Conservation (phyloP, 2,329 filamentous ascomycete genomes). For the Aspergillus hiratsukae region DNA sequence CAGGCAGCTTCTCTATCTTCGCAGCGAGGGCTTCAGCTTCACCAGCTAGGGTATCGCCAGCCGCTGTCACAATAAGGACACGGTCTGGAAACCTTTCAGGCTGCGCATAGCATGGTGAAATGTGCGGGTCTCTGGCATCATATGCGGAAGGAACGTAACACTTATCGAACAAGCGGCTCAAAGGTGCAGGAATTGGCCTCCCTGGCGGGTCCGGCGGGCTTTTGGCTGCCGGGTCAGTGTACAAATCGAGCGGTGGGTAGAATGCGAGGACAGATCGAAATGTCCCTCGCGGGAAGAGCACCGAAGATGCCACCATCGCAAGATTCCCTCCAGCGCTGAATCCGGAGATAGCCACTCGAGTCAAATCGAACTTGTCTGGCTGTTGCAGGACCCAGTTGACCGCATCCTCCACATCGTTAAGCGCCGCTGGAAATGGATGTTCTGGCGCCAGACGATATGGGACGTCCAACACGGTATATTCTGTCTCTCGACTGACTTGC, state of each 20-base stretch:
- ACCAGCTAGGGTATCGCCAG: constrained; percentile 24
- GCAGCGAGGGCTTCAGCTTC: constrained; percentile 29
- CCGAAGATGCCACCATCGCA: constrained; percentile 29
- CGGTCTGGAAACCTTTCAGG: constrained; percentile 24
- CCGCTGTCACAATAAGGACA: constrained; percentile 28
- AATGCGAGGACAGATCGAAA: constrained; percentile 32
- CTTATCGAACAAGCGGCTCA: constrained; percentile 25
- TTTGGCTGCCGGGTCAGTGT: constrained; percentile 15
- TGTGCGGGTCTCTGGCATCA: constrained; percentile 27
- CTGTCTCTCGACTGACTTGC: constrained; percentile 19
- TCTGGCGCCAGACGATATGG: constrained; percentile 40
- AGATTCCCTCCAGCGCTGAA: constrained; percentile 44
- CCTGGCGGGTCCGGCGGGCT: constrained; percentile 18
- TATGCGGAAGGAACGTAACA: constrained; percentile 25
- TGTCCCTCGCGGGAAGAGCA: constrained; percentile 25
- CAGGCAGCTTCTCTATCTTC: constrained; percentile 18
- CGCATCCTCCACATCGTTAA: constrained; percentile 39
- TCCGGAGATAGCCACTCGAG: constrained; percentile 34
- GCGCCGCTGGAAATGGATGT: constrained; percentile 36
- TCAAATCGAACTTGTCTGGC: constrained; percentile 30
- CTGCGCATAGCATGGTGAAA: constrained; percentile 28
- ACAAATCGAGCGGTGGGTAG: constrained; percentile 28
- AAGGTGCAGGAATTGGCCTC: constrained; percentile 17
- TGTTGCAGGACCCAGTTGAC: constrained; percentile 33
- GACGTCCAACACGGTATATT: constrained; percentile 34